Percentiles rank a stretch among this genome's conserved stretches.
Evolutionary conservation across 352 stramenopile genomes (phyloP).

Genomic region (Achlya hypogyna): DNA sequence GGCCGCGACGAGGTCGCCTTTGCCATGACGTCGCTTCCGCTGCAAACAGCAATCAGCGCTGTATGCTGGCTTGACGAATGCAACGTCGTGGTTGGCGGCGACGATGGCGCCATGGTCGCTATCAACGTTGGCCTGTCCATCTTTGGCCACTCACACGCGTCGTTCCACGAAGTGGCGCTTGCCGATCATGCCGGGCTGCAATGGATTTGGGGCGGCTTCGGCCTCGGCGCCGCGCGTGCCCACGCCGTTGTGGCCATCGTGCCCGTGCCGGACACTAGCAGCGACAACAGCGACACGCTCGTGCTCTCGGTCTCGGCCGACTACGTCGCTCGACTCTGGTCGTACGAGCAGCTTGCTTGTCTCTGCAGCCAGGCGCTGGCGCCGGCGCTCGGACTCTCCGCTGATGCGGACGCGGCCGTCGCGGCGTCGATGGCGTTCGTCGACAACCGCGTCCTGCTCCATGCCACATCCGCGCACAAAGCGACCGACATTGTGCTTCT

Average conservation of each 20-base stretch:
- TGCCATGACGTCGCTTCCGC: neutral
- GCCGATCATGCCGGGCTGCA: neutral
- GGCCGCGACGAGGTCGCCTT: no score
- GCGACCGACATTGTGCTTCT: slow-evolving; percentile 7
- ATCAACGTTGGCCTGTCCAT: no score
- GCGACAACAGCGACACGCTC: slow-evolving; percentile 3
- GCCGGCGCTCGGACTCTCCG: neutral
- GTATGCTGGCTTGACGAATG: no score
- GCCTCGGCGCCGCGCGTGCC: neutral
- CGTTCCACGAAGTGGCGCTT: no score
- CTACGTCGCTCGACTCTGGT: slow-evolving; percentile 9
- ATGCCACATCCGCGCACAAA: neutral
- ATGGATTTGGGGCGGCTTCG: neutral
- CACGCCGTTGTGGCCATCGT: slow-evolving; percentile 5
- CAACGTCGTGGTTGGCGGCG: no score
- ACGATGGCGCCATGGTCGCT: no score
- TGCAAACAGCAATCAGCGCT: no score
- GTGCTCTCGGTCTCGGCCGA: slow-evolving; percentile 10
- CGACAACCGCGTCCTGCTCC: neutral
- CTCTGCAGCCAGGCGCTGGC: slow-evolving; percentile 1
- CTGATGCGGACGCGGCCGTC: neutral
- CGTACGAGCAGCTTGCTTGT: slow-evolving; percentile 9
- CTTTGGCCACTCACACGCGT: no score
- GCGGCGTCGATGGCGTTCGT: neutral
- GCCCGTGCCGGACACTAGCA: neutral